Evolutionary conservation across 1,139 yeast species (phyloP).

Genomic region (Saccharomyces hybrid): DNA sequence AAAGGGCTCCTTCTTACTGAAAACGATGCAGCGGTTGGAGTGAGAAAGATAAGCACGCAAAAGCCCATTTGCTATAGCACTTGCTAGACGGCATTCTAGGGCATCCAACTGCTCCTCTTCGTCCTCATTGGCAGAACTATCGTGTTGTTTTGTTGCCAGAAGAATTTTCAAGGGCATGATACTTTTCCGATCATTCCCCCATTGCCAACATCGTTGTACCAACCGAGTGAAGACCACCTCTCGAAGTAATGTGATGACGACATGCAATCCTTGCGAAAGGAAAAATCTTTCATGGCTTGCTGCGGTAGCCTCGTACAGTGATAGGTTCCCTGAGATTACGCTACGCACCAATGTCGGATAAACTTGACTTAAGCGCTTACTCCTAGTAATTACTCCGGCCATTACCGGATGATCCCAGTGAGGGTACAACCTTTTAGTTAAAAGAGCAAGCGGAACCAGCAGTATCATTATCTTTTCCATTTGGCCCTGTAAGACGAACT

Average conservation of each 20-base stretch:
- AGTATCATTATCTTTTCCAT: slow-evolving; percentile 41
- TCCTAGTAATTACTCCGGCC: neutral
- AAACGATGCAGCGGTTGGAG: slow-evolving; percentile 61
- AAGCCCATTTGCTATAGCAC: slow-evolving; percentile 51
- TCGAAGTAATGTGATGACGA: slow-evolving; percentile 51
- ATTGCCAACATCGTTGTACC: slow-evolving; percentile 41
- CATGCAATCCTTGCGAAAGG: slow-evolving; percentile 53
- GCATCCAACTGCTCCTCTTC: slow-evolving; percentile 37
- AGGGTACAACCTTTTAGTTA: slow-evolving; percentile 40
- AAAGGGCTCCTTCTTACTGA: slow-evolving; percentile 71
- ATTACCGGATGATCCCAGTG: slow-evolving; percentile 9
- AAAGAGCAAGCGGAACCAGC: slow-evolving; percentile 49
- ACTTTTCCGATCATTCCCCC: slow-evolving; percentile 8
- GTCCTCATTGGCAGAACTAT: neutral
- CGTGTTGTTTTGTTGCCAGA: slow-evolving; percentile 6
- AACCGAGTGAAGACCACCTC: slow-evolving; percentile 47
- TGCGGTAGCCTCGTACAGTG: slow-evolving; percentile 41
- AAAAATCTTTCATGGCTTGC: slow-evolving; percentile 43
- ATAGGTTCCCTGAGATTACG: slow-evolving; percentile 45
- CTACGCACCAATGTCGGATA: neutral
- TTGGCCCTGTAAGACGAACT: slow-evolving; percentile 5
- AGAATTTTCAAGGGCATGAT: slow-evolving; percentile 17
- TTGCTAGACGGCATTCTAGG: slow-evolving; percentile 67
- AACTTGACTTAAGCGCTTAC: neutral
- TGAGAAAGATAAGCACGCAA: slow-evolving; percentile 84